Conservation (phyloP, 106 monocot genomes). For the Xerophyta viscosa region DNA sequence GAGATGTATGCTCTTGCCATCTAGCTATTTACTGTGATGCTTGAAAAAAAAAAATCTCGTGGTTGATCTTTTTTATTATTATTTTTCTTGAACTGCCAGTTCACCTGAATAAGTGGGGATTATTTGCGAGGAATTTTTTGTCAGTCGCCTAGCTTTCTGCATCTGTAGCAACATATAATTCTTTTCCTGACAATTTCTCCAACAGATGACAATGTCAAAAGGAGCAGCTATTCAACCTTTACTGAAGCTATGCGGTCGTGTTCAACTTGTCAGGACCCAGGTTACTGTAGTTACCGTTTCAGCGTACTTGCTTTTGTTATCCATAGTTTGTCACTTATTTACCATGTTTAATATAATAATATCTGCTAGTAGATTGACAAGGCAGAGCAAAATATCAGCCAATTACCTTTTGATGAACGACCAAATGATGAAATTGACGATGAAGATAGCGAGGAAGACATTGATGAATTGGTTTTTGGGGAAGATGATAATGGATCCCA, state of each 20-base stretch:
- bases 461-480: slow-evolving; percentile 40
- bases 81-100: too few species aligned
- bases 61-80: too few species aligned
- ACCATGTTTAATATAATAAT: too few species aligned
- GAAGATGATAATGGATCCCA: slow-evolving; percentile 34
- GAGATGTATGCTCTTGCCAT: too few species aligned
- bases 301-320: too few species aligned
- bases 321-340: background rate
- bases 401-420: background rate
- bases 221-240: slow-evolving; percentile 18
- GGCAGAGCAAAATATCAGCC: slow-evolving; percentile 4
- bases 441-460: slow-evolving; percentile 35
- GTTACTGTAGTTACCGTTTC: slow-evolving; percentile 2
- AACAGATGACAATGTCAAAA: slow-evolving; percentile 21
- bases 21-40: too few species aligned
- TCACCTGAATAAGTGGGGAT: too few species aligned
- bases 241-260: slow-evolving; percentile 29
- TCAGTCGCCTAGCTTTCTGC: too few species aligned
- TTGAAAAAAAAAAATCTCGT: too few species aligned
- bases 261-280: slow-evolving; percentile 28
- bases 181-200: background rate
- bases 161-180: background rate
- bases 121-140: too few species aligned
- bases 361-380: slow-evolving; percentile 18
- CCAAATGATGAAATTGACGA: slow-evolving; percentile 12